Evolutionary conservation across 352 stramenopile species (phyloP).

Genomic region (Globisporangium barbulae): DNA sequence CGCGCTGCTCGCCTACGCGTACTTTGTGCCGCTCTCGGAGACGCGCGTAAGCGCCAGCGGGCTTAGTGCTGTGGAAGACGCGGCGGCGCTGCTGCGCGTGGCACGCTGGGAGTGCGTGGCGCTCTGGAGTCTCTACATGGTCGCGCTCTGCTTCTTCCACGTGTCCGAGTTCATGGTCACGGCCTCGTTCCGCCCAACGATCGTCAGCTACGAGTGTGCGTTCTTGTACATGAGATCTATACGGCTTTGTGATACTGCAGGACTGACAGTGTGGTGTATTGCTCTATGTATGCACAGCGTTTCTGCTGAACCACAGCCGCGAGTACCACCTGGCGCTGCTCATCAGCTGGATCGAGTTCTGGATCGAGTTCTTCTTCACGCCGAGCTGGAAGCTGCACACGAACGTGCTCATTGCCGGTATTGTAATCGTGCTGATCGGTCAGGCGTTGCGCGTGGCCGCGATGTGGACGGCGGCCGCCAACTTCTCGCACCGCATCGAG

Average conservation of each 20-base stretch:
- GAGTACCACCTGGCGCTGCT: constrained; percentile 87
- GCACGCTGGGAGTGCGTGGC: constrained; percentile 47
- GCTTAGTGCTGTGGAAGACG: not conserved
- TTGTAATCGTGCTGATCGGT: constrained; percentile 77
- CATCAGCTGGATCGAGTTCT: constrained; percentile 89
- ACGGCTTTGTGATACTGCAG: not conserved
- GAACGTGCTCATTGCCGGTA: constrained; percentile 50
- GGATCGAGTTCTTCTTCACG: constrained; percentile 82
- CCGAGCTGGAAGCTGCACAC: constrained; percentile 67
- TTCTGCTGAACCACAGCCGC: constrained; percentile 89
- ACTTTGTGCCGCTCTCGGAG: constrained; percentile 20
- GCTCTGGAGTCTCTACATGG: constrained; percentile 73
- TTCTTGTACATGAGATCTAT: constrained; percentile 1
- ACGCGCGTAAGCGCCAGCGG: not conserved
- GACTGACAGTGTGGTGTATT: not conserved
- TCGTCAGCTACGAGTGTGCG: constrained; percentile 83
- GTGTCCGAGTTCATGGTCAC: constrained; percentile 83
- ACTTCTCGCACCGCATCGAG: constrained; percentile 97
- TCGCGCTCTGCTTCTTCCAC: constrained; percentile 83
- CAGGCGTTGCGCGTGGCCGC: constrained; percentile 88
- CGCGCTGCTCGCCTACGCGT: constrained; percentile 39
- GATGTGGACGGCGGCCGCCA: constrained; percentile 92
- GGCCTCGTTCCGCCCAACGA: constrained; percentile 69
- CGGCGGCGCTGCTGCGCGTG: constrained; percentile 5
- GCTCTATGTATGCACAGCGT: constrained; percentile 36